Percentiles rank a stretch among this genome's conserved stretches.
Evolutionary conservation across 2,329 filamentous ascomycete species (phyloP).

Genomic region (Elsinoe perseae): DNA sequence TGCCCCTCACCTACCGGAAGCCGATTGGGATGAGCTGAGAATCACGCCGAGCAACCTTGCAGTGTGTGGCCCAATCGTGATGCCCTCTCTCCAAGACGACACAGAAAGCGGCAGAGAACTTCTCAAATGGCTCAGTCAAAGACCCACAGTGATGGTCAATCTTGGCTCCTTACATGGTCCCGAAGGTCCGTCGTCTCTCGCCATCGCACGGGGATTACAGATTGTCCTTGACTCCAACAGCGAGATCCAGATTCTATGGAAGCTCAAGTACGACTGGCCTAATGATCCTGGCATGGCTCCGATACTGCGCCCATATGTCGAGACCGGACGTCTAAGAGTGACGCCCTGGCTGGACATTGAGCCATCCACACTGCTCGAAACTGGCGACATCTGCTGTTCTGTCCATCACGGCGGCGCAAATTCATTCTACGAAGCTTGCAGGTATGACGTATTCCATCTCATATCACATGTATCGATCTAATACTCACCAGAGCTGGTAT

Average conservation of each 20-base stretch:
- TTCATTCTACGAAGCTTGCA: slow-evolving; percentile 14
- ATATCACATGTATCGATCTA: background rate
- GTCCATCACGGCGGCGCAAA: slow-evolving; percentile 16
- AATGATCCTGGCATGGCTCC: background rate
- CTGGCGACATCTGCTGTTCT: background rate
- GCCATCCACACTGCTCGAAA: slow-evolving; percentile 9
- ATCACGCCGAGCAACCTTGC: background rate
- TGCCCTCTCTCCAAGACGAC: background rate
- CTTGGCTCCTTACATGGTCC: slow-evolving; percentile 5
- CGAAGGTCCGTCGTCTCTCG: background rate
- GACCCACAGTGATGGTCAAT: slow-evolving; percentile 15
- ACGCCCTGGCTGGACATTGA: slow-evolving; percentile 12
- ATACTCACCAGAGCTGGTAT: slow-evolving; percentile 9
- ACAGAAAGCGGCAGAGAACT: background rate
- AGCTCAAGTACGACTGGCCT: slow-evolving; percentile 10
- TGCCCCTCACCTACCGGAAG: background rate
- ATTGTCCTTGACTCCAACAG: slow-evolving; percentile 6
- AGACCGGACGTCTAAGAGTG: background rate
- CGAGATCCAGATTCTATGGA: slow-evolving; percentile 14
- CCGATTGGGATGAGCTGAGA: slow-evolving; percentile 4
- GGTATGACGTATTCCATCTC: background rate
- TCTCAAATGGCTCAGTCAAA: slow-evolving; percentile 6
- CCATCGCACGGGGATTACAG: slow-evolving; percentile 4
- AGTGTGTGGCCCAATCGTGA: slow-evolving; percentile 2
- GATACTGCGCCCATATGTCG: background rate